These are phyloP conservation scores for Hemileia vastatrix DNA, from an alignment of 1,284 basidiomycete genomes.

Conservation along the genomic window DNA sequence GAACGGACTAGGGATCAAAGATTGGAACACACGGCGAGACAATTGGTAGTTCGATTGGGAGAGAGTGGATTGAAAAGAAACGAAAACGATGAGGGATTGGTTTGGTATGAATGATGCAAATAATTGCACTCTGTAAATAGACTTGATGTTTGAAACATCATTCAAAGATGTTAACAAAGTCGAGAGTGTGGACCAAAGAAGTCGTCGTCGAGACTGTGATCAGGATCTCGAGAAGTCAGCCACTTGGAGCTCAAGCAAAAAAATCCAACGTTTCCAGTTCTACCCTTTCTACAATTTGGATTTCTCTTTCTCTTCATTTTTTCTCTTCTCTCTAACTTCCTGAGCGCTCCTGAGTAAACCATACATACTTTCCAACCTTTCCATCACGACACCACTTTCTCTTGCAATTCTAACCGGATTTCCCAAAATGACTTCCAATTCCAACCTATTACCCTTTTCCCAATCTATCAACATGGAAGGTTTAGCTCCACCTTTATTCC, in stretches of 20 bases:
- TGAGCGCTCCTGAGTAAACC: constrained; percentile 46
- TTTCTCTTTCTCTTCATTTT: too few species aligned
- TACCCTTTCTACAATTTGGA: too few species aligned
- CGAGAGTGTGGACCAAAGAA: too few species aligned
- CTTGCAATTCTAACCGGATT: constrained; percentile 43
- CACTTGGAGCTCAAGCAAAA: too few species aligned
- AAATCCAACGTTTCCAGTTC: too few species aligned
- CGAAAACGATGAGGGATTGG: background rate
- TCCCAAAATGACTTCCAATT: constrained; percentile 46
- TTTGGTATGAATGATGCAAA: background rate
- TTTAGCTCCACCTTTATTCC: constrained; percentile 41
- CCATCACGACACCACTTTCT: constrained; percentile 44
- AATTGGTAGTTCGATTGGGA: background rate
- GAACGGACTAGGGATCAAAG: background rate
- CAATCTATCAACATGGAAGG: constrained; percentile 49
- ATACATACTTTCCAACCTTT: constrained; percentile 46
- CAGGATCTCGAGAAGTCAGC: too few species aligned
- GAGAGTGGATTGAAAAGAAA: background rate
- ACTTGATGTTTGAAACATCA: too few species aligned
- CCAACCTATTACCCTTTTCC: constrained; percentile 44
- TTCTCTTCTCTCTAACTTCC: too few species aligned
- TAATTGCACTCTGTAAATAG: too few species aligned
- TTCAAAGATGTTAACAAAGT: too few species aligned
- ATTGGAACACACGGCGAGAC: background rate
- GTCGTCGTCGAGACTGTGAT: too few species aligned